Evolutionary conservation across 768 basidiomycete genomes (phyloP).

Genomic region (Naematelia encephala): DNA sequence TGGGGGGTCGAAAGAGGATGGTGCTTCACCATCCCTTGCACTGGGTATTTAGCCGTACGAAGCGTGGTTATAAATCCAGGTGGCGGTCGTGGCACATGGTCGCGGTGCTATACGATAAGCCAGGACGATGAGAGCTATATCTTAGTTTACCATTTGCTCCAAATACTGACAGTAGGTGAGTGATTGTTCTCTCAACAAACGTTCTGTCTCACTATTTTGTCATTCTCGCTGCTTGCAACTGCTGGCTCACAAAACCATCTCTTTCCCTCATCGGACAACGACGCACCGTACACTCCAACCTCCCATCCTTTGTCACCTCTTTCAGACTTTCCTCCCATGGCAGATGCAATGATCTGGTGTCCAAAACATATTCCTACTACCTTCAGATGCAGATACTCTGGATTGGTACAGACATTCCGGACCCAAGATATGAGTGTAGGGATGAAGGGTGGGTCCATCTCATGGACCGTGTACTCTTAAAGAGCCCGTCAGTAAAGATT

Average conservation of each 20-base stretch:
- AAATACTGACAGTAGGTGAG: constrained; percentile 34
- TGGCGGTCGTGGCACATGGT: constrained; percentile 69
- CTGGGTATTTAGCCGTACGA: constrained; percentile 56
- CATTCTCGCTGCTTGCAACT: constrained; percentile 29
- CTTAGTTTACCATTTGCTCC: constrained; percentile 48
- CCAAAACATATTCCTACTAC: constrained; percentile 90
- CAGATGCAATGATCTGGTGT: constrained; percentile 75
- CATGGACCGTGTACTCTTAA: constrained; percentile 77
- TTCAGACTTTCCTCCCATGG: constrained; percentile 68
- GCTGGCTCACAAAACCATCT: constrained; percentile 64
- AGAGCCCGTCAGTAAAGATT: not conserved
- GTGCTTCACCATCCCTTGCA: constrained; percentile 69
- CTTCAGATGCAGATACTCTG: constrained; percentile 58
- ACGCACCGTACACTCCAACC: constrained; percentile 66
- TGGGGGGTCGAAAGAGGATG: constrained; percentile 52
- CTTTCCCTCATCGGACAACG: constrained; percentile 64
- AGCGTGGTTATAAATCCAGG: constrained; percentile 61
- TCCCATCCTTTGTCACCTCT: constrained; percentile 74
- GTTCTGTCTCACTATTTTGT: constrained; percentile 29
- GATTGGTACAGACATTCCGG: constrained; percentile 55
- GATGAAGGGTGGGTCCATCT: constrained; percentile 69
- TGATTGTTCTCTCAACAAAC: not conserved
- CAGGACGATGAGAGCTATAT: not conserved
- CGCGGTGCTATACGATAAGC: constrained; percentile 68
- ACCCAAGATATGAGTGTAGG: constrained; percentile 64